Conservation (phyloP, 2,329 filamentous ascomycete genomes). For the Akanthomyces dipterigenus region DNA sequence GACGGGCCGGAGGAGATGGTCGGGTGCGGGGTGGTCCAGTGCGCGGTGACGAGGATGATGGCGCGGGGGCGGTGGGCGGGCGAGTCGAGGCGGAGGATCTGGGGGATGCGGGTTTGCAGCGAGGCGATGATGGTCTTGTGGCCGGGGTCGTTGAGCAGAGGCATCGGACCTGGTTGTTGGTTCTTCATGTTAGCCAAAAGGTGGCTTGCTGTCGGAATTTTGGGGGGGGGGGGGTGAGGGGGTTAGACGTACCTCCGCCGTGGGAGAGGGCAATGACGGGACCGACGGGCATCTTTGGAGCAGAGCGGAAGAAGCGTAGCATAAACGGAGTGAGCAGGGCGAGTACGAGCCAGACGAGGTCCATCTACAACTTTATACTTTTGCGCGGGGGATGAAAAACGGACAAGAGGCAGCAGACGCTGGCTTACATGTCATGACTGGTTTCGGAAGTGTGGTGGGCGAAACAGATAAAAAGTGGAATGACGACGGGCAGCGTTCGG, state of each 20-base stretch:
- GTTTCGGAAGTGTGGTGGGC: neutral
- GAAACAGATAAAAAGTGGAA: neutral
- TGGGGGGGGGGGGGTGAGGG: too few relatives aligned
- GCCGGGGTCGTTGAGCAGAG: constrained; percentile 46
- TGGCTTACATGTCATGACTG: neutral
- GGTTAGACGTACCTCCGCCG: constrained; percentile 33
- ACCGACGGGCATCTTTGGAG: constrained; percentile 31
- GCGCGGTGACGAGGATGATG: constrained; percentile 51
- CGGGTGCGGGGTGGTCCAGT: constrained; percentile 45
- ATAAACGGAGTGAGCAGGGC: neutral
- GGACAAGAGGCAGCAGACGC: neutral
- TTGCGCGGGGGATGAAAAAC: neutral
- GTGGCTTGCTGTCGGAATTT: neutral
- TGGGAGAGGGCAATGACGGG: constrained; percentile 44
- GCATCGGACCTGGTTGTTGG: constrained; percentile 42
- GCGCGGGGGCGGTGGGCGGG: constrained; percentile 38
- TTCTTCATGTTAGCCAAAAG: neutral
- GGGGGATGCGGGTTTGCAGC: constrained; percentile 45
- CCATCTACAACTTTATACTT: neutral
- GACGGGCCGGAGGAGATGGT: constrained; percentile 42
- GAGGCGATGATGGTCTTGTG: constrained; percentile 46
- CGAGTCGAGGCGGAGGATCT: constrained; percentile 48
- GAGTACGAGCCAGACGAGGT: constrained; percentile 1
- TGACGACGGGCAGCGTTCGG: neutral
- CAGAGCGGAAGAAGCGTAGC: neutral